Percentiles rank a stretch among this genome's conserved stretches.
Evolutionary conservation across 75 land plant genomes (phyloP).

Genomic region (Cryptomeria japonica): DNA sequence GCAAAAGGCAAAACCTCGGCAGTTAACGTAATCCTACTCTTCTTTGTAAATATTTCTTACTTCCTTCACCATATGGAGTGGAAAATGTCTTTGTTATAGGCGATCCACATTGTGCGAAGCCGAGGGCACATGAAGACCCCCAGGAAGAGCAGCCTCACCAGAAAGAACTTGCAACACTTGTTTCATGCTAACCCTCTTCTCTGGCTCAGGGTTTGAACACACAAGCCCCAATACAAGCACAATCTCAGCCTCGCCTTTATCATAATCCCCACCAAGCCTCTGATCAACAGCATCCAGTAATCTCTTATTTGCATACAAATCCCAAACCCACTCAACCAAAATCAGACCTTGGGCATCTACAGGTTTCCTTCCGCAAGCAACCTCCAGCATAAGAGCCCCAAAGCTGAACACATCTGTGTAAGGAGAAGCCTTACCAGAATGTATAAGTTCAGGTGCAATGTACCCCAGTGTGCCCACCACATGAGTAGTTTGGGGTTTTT

Average conservation of each 20-base stretch:
- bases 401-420: not conserved
- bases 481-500: not conserved
- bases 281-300: not conserved
- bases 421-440: not conserved
- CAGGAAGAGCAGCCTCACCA: not conserved
- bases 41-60: too few relatives aligned
- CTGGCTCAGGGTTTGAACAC: not conserved
- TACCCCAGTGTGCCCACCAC: constrained; percentile 19
- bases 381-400: not conserved
- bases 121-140: not conserved
- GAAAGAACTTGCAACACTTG: not conserved
- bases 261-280: not conserved
- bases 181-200: not conserved
- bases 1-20: too few relatives aligned
- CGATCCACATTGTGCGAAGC: too few relatives aligned
- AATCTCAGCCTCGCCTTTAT: not conserved
- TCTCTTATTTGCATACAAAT: not conserved
- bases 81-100: too few relatives aligned
- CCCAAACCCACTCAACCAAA: not conserved
- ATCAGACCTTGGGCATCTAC: not conserved
- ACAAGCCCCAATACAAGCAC: not conserved
- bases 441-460: constrained; percentile 12
- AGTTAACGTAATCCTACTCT: too few relatives aligned
- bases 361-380: constrained; percentile 11
- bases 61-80: too few relatives aligned